phyloP scores from a whole-genome alignment of 1,284 basidiomycete genomes.

The Cryptococcus sp. region DNA sequence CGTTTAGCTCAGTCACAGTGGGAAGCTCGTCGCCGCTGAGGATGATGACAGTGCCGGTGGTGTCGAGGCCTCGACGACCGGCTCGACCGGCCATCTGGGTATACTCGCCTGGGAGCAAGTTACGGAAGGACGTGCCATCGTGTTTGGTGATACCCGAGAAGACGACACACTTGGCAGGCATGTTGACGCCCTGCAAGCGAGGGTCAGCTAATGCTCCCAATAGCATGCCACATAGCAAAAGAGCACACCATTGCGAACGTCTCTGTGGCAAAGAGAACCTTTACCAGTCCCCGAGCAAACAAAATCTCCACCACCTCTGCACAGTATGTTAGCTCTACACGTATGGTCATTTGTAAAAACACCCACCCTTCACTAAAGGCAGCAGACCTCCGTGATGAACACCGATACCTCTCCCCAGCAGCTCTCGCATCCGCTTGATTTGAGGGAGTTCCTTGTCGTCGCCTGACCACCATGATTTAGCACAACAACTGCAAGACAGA shows the following conservation, averaged over 20 bases:
- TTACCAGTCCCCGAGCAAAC: slow-evolving; percentile 93
- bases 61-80: slow-evolving; percentile 89
- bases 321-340: slow-evolving; percentile 66
- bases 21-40: slow-evolving; percentile 80
- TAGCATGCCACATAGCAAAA: not conserved
- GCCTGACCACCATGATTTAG: slow-evolving; percentile 53
- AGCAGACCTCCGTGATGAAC: slow-evolving; percentile 96
- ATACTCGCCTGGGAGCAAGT: slow-evolving; percentile 81
- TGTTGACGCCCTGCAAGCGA: slow-evolving; percentile 81
- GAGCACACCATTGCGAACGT: slow-evolving; percentile 90
- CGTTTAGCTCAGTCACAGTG: slow-evolving; percentile 71
- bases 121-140: slow-evolving; percentile 85
- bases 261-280: slow-evolving; percentile 96
- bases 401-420: slow-evolving; percentile 89
- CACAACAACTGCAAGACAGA: not conserved
- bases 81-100: slow-evolving; percentile 99
- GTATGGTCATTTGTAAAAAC: not conserved
- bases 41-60: slow-evolving; percentile 94
- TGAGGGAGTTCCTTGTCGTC: slow-evolving; percentile 93
- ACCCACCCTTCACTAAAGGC: slow-evolving; percentile 87
- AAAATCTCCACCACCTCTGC: slow-evolving; percentile 88
- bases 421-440: slow-evolving; percentile 84
- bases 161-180: slow-evolving; percentile 96
- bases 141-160: slow-evolving; percentile 96
- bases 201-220: slow-evolving; percentile 4